phyloP scores from a whole-genome alignment of 208 protist species.

The Wallacemonas sp. region DNA sequence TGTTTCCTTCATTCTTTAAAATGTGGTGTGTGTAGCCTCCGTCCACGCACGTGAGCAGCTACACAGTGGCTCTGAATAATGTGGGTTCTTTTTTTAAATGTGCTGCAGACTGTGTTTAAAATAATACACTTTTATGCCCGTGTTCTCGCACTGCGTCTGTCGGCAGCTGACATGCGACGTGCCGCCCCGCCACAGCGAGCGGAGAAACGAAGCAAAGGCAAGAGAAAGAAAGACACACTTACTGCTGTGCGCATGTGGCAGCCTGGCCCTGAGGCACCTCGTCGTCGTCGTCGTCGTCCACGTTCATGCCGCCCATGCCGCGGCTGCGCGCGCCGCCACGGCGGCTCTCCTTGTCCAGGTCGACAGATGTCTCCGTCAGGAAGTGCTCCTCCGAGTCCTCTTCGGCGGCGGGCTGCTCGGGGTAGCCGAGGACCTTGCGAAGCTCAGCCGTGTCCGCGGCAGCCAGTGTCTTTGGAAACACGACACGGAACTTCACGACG shows the following conservation, averaged over 20 bases:
- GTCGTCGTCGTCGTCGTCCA: slow-evolving; percentile 67
- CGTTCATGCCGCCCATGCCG: slow-evolving; percentile 20
- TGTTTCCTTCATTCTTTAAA: no score
- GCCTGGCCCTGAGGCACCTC: slow-evolving; percentile 49
- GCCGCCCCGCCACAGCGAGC: no score
- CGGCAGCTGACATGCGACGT: no score
- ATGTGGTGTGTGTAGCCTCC: no score
- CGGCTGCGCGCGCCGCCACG: slow-evolving; percentile 7
- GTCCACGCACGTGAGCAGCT: no score
- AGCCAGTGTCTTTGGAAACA: slow-evolving; percentile 83
- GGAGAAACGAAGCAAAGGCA: slow-evolving; percentile 23
- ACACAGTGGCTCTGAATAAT: no score
- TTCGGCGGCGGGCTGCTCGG: slow-evolving; percentile 29
- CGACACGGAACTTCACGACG: slow-evolving; percentile 88
- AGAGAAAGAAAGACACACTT: slow-evolving; percentile 14
- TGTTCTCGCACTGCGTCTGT: no score
- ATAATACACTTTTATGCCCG: no score
- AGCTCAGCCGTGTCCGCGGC: slow-evolving; percentile 36
- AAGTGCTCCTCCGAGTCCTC: slow-evolving; percentile 48
- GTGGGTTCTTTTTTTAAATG: no score
- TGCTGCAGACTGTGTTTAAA: no score
- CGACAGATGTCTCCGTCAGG: slow-evolving; percentile 63
- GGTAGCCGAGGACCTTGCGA: slow-evolving; percentile 78
- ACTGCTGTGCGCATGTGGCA: slow-evolving; percentile 84
- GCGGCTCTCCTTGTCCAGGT: slow-evolving; percentile 75